Evolutionary conservation across 768 basidiomycete genomes (phyloP).

Genomic region (Thelephora ganbajun): DNA sequence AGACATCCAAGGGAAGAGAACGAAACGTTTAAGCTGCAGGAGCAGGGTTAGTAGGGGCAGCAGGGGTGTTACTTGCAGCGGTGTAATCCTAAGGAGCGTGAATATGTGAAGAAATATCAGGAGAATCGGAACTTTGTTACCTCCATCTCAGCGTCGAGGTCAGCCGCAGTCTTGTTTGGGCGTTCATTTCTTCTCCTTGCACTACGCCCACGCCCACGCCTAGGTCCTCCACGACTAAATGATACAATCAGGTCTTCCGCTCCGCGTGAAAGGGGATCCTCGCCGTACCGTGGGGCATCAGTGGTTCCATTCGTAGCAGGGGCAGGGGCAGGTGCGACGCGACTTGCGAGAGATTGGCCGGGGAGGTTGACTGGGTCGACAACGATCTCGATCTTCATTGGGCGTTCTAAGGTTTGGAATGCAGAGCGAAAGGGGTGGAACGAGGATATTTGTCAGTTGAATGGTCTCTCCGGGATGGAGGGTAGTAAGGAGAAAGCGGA

Average conservation of each 20-base stretch:
- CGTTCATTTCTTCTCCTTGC: slow-evolving; percentile 33
- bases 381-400: slow-evolving; percentile 98
- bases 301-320: slow-evolving; percentile 17
- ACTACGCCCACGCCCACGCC: slow-evolving; percentile 22
- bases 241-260: slow-evolving; percentile 5
- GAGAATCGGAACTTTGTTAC: slow-evolving; percentile 27
- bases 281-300: slow-evolving; percentile 14
- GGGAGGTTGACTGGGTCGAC: slow-evolving; percentile 67
- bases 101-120: neutral
- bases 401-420: slow-evolving; percentile 50
- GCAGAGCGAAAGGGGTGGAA: slow-evolving; percentile 16
- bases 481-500: slow-evolving; percentile 11
- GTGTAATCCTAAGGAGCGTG: slow-evolving; percentile 45
- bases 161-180: slow-evolving; percentile 69
- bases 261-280: slow-evolving; percentile 21
- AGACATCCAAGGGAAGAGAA: slow-evolving; percentile 4
- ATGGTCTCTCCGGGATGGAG: slow-evolving; percentile 6
- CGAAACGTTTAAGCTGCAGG: slow-evolving; percentile 7
- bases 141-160: slow-evolving; percentile 98
- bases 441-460: slow-evolving; percentile 12
- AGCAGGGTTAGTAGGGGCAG: slow-evolving; percentile 16
- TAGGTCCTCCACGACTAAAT: slow-evolving; percentile 23
- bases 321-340: slow-evolving; percentile 64
- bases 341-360: slow-evolving; percentile 52
- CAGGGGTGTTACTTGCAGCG: slow-evolving; percentile 31